Base-by-base conservation (phyloP, 2,329 filamentous ascomycete species). In the Colletotrichum tropicicola region DNA sequence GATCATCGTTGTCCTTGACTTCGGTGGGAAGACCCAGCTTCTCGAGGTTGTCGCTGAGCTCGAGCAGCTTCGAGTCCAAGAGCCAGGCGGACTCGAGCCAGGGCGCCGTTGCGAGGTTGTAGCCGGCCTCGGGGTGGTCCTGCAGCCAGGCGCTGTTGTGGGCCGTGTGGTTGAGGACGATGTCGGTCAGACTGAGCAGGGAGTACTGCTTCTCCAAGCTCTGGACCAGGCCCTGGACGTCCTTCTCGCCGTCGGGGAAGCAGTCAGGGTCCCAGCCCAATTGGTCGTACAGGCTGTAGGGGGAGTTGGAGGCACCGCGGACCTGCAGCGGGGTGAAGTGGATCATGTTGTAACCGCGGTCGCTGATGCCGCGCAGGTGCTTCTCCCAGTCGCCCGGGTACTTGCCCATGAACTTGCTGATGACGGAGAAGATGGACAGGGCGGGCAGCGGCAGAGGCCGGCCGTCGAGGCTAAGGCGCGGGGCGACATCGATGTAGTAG, bases 361-460 rank as follows among this genome's bases (percentile, higher is more conserved):
- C 89, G 75, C 92, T 92, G 75, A 99, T 97, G 27, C 96, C 94
- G 60, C 87, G 86, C 61, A 99, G 82, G 76, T 98, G 95, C 54
- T 89, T 91, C 75, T 98, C 89, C 94, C 95, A 99, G 73, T 97
- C 92, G 15, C 84, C 84, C 0, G 95, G 93, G 74, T 96, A 97
- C 73, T 91, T 90, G 68, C 96, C 96, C 93, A 99, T 97, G 80
- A 98, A 98, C 80, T 99, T 99, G 75, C 95, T 98, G 68, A 99
- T 92, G 59, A 95, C 86, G 10, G 96, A 98, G 80, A 98, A 97
- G 69, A 98, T 87, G 13, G 93, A 97, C 52, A 99, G 83, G 1
- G 95, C 93, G 70, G 96, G 90, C 71, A 98, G 84, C 1, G 96
- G 94, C 71, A 99, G 80, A 9, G 89, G 87, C 48, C 88, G 83